A percentile compares a stretch with the other conserved stretches of the same genome.
Evolutionary conservation across 352 stramenopile species (phyloP).

Genomic region (Phytophthora nicotianae): DNA sequence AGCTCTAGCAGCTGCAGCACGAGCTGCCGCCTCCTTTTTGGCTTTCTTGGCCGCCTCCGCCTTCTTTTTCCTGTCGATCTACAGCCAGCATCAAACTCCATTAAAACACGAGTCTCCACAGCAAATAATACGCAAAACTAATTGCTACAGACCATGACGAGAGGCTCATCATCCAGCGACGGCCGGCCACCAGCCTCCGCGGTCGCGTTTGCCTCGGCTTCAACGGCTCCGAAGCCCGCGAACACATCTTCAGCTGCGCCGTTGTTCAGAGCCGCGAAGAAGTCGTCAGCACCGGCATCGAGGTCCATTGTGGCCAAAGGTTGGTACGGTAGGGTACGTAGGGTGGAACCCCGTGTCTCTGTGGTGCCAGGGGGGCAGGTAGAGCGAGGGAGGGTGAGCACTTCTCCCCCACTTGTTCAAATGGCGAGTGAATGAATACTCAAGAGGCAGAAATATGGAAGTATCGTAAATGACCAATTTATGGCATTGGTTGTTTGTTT

Average conservation of each 20-base stretch:
- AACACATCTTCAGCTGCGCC: slow-evolving; percentile 61
- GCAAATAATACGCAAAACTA: background rate
- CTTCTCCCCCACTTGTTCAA: slow-evolving; percentile 24
- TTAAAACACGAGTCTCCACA: slow-evolving; percentile 1
- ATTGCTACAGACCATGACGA: slow-evolving; percentile 29
- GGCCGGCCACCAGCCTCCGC: slow-evolving; percentile 2
- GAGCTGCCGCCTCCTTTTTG: slow-evolving; percentile 47
- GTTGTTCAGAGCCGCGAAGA: slow-evolving; percentile 80
- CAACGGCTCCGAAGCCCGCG: slow-evolving; percentile 53
- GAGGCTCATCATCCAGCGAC: slow-evolving; percentile 42
- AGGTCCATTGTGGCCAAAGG: slow-evolving; percentile 57
- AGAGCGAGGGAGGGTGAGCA: background rate
- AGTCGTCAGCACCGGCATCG: slow-evolving; percentile 80
- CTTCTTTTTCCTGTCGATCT: slow-evolving; percentile 61
- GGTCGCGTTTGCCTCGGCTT: slow-evolving; percentile 17
- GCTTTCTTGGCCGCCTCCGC: slow-evolving; percentile 45
- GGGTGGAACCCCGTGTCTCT: slow-evolving; percentile 6
- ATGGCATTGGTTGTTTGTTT: slow-evolving; percentile 10
- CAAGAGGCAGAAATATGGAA: background rate
- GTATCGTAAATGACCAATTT: slow-evolving; percentile 16
- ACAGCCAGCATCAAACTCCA: slow-evolving; percentile 3
- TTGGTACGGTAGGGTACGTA: background rate
- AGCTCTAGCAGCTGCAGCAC: slow-evolving; percentile 42
- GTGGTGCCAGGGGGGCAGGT: slow-evolving; percentile 12
- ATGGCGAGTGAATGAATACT: slow-evolving; percentile 28